A percentile compares a stretch with the other conserved stretches of the same genome.
Conservation (phyloP, 2,329 filamentous ascomycete genomes). For the Talaromyces sp. region DNA sequence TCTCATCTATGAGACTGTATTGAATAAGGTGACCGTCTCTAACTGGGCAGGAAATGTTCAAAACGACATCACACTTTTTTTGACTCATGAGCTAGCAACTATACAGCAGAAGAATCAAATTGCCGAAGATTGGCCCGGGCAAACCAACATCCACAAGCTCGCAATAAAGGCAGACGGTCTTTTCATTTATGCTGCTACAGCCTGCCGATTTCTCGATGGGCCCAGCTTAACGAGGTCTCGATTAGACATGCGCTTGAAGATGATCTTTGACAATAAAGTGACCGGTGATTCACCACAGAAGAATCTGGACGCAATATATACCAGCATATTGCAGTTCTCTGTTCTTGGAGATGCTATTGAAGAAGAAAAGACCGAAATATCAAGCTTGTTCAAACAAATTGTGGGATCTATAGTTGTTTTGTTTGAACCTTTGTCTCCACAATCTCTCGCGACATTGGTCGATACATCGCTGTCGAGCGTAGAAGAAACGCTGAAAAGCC, state of each 20-base stretch:
- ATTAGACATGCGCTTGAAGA: background rate
- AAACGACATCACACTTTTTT: background rate
- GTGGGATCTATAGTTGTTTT: background rate
- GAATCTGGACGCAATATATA: background rate
- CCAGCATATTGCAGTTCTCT: background rate
- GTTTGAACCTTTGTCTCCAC: background rate
- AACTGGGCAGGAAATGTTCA: slow-evolving; percentile 14
- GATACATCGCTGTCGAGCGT: background rate
- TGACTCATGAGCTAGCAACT: background rate
- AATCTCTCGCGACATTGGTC: background rate
- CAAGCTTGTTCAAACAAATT: background rate
- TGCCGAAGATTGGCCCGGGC: background rate
- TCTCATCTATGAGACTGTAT: slow-evolving; percentile 17
- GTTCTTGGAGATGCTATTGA: background rate
- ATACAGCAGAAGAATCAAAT: background rate
- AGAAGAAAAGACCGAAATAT: background rate
- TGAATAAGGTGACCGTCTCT: background rate
- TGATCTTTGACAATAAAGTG: background rate
- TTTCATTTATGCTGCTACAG: slow-evolving; percentile 3
- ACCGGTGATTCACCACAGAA: background rate
- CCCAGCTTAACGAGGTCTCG: background rate
- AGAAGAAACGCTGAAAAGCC: background rate
- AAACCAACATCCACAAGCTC: background rate
- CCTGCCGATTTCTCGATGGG: background rate
- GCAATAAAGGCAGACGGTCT: background rate